phyloP scores from a whole-genome alignment of 225 moss, liverwort and hornwort species.

The Rhytidiadelphus loreus region DNA sequence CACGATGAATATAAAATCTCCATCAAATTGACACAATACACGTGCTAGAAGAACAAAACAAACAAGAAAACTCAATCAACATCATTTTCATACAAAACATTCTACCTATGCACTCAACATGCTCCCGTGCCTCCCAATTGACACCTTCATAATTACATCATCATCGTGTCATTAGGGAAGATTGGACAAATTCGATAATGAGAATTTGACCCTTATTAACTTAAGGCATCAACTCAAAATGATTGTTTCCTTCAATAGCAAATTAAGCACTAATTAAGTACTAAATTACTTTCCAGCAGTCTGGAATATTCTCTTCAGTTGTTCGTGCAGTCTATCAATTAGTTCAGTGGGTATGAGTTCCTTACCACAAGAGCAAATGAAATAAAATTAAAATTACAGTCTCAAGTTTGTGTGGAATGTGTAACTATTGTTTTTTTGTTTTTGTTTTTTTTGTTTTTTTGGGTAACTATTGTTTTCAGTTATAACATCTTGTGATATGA shows the following conservation, averaged over 20 bases:
- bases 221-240: neutral
- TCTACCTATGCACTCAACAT: neutral
- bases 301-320: neutral
- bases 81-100: neutral
- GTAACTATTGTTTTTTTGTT: too few species aligned
- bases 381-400: neutral
- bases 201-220: neutral
- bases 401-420: too few species aligned
- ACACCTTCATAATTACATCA: neutral
- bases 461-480: too few species aligned
- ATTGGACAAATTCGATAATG: neutral
- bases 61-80: neutral
- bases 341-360: neutral
- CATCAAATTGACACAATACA: neutral
- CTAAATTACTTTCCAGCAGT: too few species aligned
- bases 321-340: neutral
- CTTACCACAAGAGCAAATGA: neutral
- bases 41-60: neutral
- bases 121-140: neutral
- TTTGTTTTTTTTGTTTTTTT: too few species aligned
- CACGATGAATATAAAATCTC: neutral
- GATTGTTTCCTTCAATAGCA: neutral
- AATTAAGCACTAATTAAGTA: neutral
- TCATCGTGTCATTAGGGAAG: neutral
- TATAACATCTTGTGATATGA: too few species aligned